A percentile compares a stretch with the other conserved stretches of the same genome.
Conservation (phyloP, 2,329 filamentous ascomycete species). For the Aspergillus eucalypticola region DNA sequence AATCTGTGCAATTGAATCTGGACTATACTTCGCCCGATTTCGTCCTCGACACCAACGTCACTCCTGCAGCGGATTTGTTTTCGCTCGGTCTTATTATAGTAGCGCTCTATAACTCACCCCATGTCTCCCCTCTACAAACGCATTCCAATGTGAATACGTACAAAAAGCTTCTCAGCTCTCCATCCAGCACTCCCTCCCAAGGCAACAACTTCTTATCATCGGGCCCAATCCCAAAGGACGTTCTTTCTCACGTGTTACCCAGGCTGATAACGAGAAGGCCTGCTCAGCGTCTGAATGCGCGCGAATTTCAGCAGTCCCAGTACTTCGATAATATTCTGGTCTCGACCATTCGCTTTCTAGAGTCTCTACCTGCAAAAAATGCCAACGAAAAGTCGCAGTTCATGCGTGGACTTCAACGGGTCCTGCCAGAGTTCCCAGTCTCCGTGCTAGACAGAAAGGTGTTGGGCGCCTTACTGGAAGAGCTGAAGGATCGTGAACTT, state of each 20-base stretch:
- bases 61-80: constrained; percentile 85
- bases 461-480: constrained; percentile 82
- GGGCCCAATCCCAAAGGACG: constrained; percentile 74
- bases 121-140: constrained; percentile 79
- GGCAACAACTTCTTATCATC: constrained; percentile 84
- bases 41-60: constrained; percentile 85
- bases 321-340: constrained; percentile 98
- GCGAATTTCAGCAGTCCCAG: constrained; percentile 89
- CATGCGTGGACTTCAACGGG: constrained; percentile 81
- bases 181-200: constrained; percentile 74
- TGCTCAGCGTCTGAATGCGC: constrained; percentile 81
- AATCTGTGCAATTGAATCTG: constrained; percentile 80
- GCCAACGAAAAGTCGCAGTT: constrained; percentile 88
- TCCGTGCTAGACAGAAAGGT: constrained; percentile 95
- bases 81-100: constrained; percentile 86
- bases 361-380: constrained; percentile 88
- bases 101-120: constrained; percentile 91
- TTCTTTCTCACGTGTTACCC: constrained; percentile 74
- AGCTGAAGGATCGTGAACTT: constrained; percentile 88
- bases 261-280: constrained; percentile 83
- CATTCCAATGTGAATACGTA: constrained; percentile 81
- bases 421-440: constrained; percentile 87
- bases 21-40: constrained; percentile 96
- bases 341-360: constrained; percentile 92
- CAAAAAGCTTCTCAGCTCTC: constrained; percentile 77